Evolutionary conservation across 305 asterid genomes (phyloP), one percentile per base, ranked within the genome.

Genomic region (Fraxinus ornus): DNA sequence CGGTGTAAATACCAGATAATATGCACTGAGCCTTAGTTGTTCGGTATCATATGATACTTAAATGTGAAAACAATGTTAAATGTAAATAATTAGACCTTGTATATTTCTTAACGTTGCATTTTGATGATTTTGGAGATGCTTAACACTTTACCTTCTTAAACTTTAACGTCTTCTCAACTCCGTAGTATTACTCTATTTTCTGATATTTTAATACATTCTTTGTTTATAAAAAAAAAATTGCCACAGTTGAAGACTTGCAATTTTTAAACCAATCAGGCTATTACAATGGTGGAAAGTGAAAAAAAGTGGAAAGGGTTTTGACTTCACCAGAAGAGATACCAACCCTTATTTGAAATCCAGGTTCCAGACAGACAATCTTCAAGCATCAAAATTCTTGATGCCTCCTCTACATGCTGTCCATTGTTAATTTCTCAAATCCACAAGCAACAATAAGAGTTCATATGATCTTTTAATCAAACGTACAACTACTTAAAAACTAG

Each of bases 1-100:
- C 3, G 93, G 94, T 30, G 97, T 94, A 36, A 41, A 82, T 94
- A 73, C 90, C 92, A 0, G 98, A 93, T 83, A 85, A 81, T 77
- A 87, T 92, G 92, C 98, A 94, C 78, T 93, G 66, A 84, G 66
- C 62, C 76, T 22, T 64, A 3, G 15, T 60, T 32, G 37, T 37
- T 71, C 22, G 22, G 32, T 32, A 30, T 68, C 75, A 19, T 28
- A 10, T 15, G 76, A 32, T 32, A 17, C 22, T 12, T 32, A 15
- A 71, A 28, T 17, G 75, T 72, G 49, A 17, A 71, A 5, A 15
- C 13, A 35, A 33, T 33, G 44, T 72, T 35, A 17, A 17, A 5
- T 7, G 49, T 72, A 72, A 33, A 35, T 32, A 32, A 5, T 55
- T 32, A 71, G 44, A 71, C 76, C 76, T 32, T 72, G 44, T 72